Percentiles rank a stretch among this genome's conserved stretches.
These are phyloP conservation scores for Ceratocystis variospora DNA, from an alignment of 2,329 filamentous ascomycete species.

Conservation along the genomic window DNA sequence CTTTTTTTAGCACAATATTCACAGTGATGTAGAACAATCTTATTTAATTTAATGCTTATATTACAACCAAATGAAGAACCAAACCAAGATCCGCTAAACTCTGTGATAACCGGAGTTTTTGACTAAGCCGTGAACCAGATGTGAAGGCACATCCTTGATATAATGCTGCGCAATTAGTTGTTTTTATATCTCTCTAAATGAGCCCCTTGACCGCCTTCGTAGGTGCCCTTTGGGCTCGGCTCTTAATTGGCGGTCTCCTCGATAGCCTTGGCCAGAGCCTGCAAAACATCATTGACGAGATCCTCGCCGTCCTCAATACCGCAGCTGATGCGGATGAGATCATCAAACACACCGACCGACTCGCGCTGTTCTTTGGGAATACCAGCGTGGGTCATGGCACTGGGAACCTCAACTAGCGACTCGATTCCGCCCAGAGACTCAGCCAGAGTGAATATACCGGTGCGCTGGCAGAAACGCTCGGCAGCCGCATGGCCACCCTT, in stretches of 20 bases:
- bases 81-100: constrained; percentile 1
- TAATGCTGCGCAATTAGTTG: too few relatives aligned
- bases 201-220: too few relatives aligned
- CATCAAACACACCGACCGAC: constrained; percentile 85
- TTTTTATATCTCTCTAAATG: too few relatives aligned
- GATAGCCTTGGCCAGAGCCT: constrained; percentile 67
- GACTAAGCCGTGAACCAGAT: constrained; percentile 17
- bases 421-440: constrained; percentile 89
- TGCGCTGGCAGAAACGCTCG: constrained; percentile 81
- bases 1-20: neutral
- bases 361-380: constrained; percentile 86
- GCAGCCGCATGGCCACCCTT: constrained; percentile 73
- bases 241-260: constrained; percentile 20
- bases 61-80: neutral
- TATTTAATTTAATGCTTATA: neutral
- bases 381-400: constrained; percentile 92
- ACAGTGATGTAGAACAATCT: neutral
- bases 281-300: constrained; percentile 65
- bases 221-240: neutral
- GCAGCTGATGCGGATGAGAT: constrained; percentile 84
- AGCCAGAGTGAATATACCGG: constrained; percentile 81
- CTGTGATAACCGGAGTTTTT: neutral
- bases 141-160: neutral
- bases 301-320: constrained; percentile 86
- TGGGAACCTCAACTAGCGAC: constrained; percentile 79